A percentile compares a stretch with the other conserved stretches of the same genome.
These are phyloP conservation scores for Flaveria robusta DNA, from an alignment of 129 eudicot species.

Conservation along the genomic window DNA sequence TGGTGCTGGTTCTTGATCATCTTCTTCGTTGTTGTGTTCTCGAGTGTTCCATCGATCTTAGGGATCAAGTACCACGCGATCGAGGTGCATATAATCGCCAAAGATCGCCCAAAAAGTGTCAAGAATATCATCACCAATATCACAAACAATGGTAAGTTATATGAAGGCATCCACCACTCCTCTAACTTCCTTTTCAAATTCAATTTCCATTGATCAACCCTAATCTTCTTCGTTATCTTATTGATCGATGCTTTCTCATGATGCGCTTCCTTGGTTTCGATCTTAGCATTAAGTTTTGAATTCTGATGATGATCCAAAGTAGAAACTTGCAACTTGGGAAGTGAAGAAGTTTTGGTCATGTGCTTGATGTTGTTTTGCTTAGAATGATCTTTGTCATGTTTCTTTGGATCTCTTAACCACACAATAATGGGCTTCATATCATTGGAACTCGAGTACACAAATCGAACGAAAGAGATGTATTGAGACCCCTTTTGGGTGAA, in stretches of 20 bases:
- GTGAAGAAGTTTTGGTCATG: slow-evolving; percentile 8
- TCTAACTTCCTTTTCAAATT: slow-evolving; percentile 41
- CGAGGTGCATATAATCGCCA: slow-evolving; percentile 55
- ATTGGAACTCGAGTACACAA: slow-evolving; percentile 36
- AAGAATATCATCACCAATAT: slow-evolving; percentile 50
- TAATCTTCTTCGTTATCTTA: background rate
- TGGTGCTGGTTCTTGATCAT: slow-evolving; percentile 30
- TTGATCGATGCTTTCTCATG: background rate
- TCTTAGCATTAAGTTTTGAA: background rate
- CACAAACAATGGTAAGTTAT: slow-evolving; percentile 46
- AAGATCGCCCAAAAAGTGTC: slow-evolving; percentile 52
- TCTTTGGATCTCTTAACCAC: slow-evolving; percentile 30
- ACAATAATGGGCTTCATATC: slow-evolving; percentile 38
- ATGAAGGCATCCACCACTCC: slow-evolving; percentile 48
- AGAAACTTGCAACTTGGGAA: slow-evolving; percentile 23
- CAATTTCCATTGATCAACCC: slow-evolving; percentile 32
- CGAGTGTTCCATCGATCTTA: slow-evolving; percentile 26
- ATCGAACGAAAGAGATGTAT: slow-evolving; percentile 45
- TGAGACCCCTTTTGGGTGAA: slow-evolving; percentile 51
- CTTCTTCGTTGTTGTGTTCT: slow-evolving; percentile 25
- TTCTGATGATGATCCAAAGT: slow-evolving; percentile 16
- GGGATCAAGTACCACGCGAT: slow-evolving; percentile 63
- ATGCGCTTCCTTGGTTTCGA: background rate
- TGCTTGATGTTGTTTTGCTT: slow-evolving; percentile 25
- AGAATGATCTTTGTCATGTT: slow-evolving; percentile 10